Evolutionary conservation across 1,284 basidiomycete genomes (phyloP).

Genomic region (Fomitiporia mediterranea): DNA sequence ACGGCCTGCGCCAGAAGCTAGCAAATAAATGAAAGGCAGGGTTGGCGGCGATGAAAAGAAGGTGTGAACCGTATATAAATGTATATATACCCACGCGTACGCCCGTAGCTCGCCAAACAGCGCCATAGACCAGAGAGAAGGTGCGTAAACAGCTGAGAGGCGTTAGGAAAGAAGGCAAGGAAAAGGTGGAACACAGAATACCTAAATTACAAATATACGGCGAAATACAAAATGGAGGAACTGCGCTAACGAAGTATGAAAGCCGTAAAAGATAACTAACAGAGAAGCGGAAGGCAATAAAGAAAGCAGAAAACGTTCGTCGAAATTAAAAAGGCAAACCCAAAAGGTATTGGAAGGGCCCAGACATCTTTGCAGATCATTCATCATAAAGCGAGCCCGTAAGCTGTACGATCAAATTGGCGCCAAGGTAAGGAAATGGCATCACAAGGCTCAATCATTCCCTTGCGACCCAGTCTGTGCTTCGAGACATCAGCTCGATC

Average conservation of each 20-base stretch:
- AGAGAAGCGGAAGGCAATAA: not conserved
- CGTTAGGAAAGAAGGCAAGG: too few species aligned
- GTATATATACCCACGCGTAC: not conserved
- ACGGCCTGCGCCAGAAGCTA: too few species aligned
- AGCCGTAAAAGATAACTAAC: not conserved
- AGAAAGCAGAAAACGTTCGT: not conserved
- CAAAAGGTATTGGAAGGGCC: not conserved
- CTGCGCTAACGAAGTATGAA: not conserved
- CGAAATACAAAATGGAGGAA: too few species aligned
- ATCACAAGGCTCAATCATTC: conserved; percentile 37
- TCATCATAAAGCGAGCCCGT: too few species aligned
- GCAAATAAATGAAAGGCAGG: not conserved
- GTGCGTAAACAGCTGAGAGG: too few species aligned
- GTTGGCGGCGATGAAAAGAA: not conserved
- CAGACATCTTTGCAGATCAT: not conserved
- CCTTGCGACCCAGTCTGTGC: conserved; percentile 77
- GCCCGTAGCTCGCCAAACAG: not conserved
- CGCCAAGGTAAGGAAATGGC: not conserved
- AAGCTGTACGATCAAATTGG: too few species aligned
- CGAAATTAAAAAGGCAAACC: not conserved
- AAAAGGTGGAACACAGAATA: not conserved
- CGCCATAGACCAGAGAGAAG: not conserved
- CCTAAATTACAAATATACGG: not conserved
- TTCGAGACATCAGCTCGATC: conserved; percentile 74
- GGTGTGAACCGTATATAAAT: not conserved